Evolutionary conservation across 2,329 filamentous ascomycete genomes (phyloP).

Genomic region (Fusarium agapanthi): DNA sequence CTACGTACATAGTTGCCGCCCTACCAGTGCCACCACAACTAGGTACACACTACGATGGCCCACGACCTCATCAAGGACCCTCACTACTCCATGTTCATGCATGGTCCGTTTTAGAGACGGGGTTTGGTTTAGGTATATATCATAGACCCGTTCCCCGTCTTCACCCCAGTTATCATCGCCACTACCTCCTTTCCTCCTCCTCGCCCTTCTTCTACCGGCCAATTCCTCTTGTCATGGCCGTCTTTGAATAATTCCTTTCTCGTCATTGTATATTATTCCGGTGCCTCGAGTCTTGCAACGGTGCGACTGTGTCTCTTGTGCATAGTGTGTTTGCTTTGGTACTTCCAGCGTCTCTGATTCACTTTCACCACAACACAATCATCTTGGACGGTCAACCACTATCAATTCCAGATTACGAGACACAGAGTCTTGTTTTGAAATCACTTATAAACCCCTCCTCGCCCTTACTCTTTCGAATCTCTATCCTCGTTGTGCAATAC

Average conservation of each 20-base stretch:
- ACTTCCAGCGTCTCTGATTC: slow-evolving; percentile 42
- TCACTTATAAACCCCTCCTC: slow-evolving; percentile 17
- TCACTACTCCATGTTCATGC: slow-evolving; percentile 52
- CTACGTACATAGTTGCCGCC: slow-evolving; percentile 37
- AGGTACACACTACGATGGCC: slow-evolving; percentile 37
- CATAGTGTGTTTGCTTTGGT: slow-evolving; percentile 41
- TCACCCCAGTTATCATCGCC: slow-evolving; percentile 42
- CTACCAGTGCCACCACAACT: slow-evolving; percentile 41
- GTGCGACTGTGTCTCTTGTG: slow-evolving; percentile 39
- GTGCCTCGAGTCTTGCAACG: slow-evolving; percentile 31
- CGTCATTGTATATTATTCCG: slow-evolving; percentile 41
- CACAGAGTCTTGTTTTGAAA: slow-evolving; percentile 15
- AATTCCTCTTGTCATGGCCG: slow-evolving; percentile 41
- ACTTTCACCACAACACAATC: slow-evolving; percentile 26
- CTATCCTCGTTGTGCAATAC: slow-evolving; percentile 7
- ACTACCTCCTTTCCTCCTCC: slow-evolving; percentile 40
- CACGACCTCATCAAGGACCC: slow-evolving; percentile 44
- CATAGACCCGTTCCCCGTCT: slow-evolving; percentile 52
- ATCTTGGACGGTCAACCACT: slow-evolving; percentile 36
- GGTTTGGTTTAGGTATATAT: slow-evolving; percentile 55
- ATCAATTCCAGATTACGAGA: slow-evolving; percentile 33
- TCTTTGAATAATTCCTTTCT: slow-evolving; percentile 41
- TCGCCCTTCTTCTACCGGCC: slow-evolving; percentile 35
- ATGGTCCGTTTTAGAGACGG: slow-evolving; percentile 44
- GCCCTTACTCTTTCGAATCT: slow-evolving; percentile 22